Evolutionary conservation across 768 basidiomycete genomes (phyloP), one percentile per base, ranked within the genome.

Genomic region (Tephrocybe rancida): DNA sequence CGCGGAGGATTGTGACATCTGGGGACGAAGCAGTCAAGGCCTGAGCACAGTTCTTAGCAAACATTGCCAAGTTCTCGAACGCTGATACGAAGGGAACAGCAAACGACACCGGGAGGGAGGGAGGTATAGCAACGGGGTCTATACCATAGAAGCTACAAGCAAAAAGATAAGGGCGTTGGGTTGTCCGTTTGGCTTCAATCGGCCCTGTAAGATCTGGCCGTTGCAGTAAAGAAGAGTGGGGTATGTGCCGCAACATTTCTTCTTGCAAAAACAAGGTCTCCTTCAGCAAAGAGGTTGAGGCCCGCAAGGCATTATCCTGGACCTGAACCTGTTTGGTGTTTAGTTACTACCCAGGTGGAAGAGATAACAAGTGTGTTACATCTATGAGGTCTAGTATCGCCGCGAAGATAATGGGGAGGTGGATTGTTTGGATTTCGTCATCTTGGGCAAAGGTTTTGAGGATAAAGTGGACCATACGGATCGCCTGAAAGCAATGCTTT

Each of bases 361-460:
- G 29, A 35, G 38, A 44, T 50, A 26, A n/a, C 16, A 38, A 21
- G 29, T 6, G 45, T 18, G 32, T 68, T 67, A 94, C 92, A 56
- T 82, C 72, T 29, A 92, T 57, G 5, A 80, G 62, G 55, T 92
- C 87, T 35, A 88, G 64, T 38, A 92, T 73, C 5, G 83, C 85
- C 2, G 84, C 75, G 53, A 95, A 87, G 13, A 93, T 74, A 38
- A 94, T 69, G 0, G 96, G 95, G 10, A 95, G 71, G 68, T 96
- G 92, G 25, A 94, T 75, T 3, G 75, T 81, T 62, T 83, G 85
- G 22, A 91, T 82, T 64, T 97, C 96, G 56, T 98, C 94, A 60
- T 98, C 96, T 61, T 92, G 90, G 1, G 85, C 80, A 64, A 97
- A 89, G 1, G 84, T 82, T 24, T 74, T 74, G 6, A 98, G 71